Conservation (phyloP, 176 grass and related monocot genomes). For the Raddia guianensis region DNA sequence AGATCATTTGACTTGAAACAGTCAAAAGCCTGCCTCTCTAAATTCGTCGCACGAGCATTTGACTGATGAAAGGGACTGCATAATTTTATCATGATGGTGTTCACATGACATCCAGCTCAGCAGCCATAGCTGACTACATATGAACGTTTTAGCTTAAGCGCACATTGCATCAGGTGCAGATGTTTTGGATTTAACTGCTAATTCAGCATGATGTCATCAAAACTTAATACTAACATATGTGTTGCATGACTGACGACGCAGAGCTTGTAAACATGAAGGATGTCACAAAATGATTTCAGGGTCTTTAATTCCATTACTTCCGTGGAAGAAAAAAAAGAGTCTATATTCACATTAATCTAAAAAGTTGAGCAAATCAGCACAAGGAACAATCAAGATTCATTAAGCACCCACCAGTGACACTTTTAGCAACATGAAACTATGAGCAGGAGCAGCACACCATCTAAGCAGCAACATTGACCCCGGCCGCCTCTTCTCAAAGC, state of each 20-base stretch:
- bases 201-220: background rate
- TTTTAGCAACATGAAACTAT: background rate
- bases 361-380: background rate
- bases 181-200: background rate
- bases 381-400: background rate
- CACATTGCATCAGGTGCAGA: background rate
- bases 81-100: background rate
- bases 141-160: background rate
- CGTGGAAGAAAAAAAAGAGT: background rate
- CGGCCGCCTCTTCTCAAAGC: background rate
- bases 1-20: background rate
- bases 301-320: background rate
- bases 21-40: slow-evolving; percentile 1
- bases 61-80: background rate
- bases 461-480: background rate
- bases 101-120: background rate
- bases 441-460: background rate
- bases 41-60: slow-evolving; percentile 3
- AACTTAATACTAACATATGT: background rate
- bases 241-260: too few relatives aligned
- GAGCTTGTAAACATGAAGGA: background rate
- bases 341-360: background rate
- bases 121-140: background rate
- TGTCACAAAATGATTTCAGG: background rate
- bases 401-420: background rate